Base-by-base conservation (phyloP, 768 basidiomycete genomes). In the Boletellus sp. region DNA sequence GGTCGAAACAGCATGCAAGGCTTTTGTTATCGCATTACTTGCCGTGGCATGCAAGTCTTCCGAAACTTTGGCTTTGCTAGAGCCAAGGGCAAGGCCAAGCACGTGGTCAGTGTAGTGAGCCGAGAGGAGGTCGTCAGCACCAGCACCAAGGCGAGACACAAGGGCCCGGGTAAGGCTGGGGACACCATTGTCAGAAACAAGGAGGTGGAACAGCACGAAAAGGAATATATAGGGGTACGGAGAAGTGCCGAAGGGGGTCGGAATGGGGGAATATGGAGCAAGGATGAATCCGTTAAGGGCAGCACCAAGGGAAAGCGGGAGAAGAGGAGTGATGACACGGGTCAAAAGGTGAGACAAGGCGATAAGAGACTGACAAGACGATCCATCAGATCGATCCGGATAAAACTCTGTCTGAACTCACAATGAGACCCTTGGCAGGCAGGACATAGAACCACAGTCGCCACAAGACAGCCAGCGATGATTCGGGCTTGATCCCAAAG, bases 81-180 rank as follows among this genome's bases (percentile, higher is more conserved):
- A 92, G 5, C 85, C 78, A 55, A 94, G 83, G 1, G 89, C 90
- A 4, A 97, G 80, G 53, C 90, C 88, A 10, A 97, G 75, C 2
- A 96, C 70, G 60, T 95, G 94, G 52, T 93, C 81, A 69, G 89
- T 90, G 10, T 91, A 87, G 45, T 94, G 73, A 37, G 45, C 47
- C 4, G 38, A 60, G 71, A 51, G 54, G 79, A 80, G 80, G 59
- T 85, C 72, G 62, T 94, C 90, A 0, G 88, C 90, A 64, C 83
- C 89, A 68, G 92, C 90, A 79, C 92, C 87, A 37, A 98, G 87
- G 1, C 92, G 90, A 2, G 85, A 79, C 88, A 91, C 94, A 3
- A 92, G 73, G 26, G 78, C 77, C 64, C 83, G 80, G 39, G 80
- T 79, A 41, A 91, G 68, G 31, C 85, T 87, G 20, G 78, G 69